These are phyloP conservation scores for Ophiobolus disseminans DNA, from an alignment of 2,329 filamentous ascomycete species.

Conservation along the genomic window DNA sequence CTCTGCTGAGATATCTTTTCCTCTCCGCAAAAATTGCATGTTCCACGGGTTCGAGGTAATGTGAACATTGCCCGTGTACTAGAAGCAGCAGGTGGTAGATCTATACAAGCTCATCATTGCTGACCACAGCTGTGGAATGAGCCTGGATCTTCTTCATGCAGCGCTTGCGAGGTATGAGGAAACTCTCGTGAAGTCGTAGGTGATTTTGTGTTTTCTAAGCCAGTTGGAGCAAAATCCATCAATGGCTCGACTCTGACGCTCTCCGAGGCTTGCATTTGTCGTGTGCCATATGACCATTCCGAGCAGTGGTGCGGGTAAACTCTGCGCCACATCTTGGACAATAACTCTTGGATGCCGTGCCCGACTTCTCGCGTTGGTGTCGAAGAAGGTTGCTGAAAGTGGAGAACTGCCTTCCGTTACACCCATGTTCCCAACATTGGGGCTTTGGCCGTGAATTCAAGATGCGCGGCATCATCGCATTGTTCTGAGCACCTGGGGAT, in stretches of 20 bases:
- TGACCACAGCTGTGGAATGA: no score
- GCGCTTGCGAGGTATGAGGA: no score
- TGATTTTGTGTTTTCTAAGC: no score
- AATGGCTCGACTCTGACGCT: slow-evolving; percentile 49
- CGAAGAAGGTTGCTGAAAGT: slow-evolving; percentile 94
- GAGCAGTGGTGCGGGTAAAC: slow-evolving; percentile 86
- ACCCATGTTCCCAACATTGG: slow-evolving; percentile 96
- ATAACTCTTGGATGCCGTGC: slow-evolving; percentile 84
- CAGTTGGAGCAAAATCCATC: no score
- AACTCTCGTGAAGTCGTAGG: no score
- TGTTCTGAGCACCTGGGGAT: slow-evolving; percentile 33
- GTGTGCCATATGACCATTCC: slow-evolving; percentile 84
- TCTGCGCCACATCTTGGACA: slow-evolving; percentile 93
- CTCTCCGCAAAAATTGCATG: no score
- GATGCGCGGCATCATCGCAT: slow-evolving; percentile 59
- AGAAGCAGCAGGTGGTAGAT: no score
- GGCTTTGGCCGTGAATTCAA: slow-evolving; percentile 85
- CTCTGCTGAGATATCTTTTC: no score
- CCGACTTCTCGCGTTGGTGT: slow-evolving; percentile 93
- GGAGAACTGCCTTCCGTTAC: slow-evolving; percentile 93
- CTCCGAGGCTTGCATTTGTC: slow-evolving; percentile 88
- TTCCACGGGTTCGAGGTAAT: no score
- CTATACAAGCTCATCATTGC: no score
- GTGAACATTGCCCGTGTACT: no score
- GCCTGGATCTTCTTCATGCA: no score